These are phyloP conservation scores for Trichoderma atroviride DNA, from an alignment of 2,329 filamentous ascomycete species.

Conservation along the genomic window DNA sequence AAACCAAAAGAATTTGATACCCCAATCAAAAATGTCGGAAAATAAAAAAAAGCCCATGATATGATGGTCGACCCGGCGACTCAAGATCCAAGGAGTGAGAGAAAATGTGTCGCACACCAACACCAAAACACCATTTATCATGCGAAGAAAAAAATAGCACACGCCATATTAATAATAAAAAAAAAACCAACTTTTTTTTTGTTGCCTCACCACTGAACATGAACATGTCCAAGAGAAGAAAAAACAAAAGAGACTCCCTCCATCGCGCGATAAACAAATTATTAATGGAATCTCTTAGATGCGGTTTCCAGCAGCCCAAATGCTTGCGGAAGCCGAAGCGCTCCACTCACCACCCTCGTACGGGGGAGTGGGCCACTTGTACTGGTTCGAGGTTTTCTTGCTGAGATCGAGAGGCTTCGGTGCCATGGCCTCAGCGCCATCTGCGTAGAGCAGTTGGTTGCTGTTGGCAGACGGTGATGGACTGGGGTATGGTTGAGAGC, in stretches of 20 bases:
- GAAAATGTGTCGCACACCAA: conserved; percentile 28
- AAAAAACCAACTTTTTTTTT: conserved; percentile 29
- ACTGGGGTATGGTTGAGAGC: conserved; percentile 59
- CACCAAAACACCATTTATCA: conserved; percentile 30
- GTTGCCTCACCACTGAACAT: conserved; percentile 30
- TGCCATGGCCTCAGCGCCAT: conserved; percentile 61
- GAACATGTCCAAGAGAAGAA: conserved; percentile 29
- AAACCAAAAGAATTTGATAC: conserved; percentile 35
- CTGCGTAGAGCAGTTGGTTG: conserved; percentile 74
- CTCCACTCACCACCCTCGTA: conserved; percentile 95
- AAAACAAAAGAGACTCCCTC: conserved; percentile 6
- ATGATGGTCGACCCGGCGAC: conserved; percentile 32
- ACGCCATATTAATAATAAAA: conserved; percentile 24
- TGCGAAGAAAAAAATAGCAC: conserved; percentile 27
- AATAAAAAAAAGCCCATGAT: conserved; percentile 14
- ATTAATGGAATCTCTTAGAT: conserved; percentile 47
- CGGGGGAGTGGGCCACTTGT: conserved; percentile 93
- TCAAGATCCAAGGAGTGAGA: conserved; percentile 29
- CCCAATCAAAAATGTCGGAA: conserved; percentile 34
- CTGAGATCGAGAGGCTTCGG: conserved; percentile 72
- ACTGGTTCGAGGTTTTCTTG: conserved; percentile 56
- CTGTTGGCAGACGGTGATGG: conserved; percentile 80
- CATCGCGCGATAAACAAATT: not conserved
- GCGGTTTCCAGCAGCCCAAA: conserved; percentile 71
- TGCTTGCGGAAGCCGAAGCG: conserved; percentile 77